Percentiles rank a stretch among this genome's conserved stretches.
These are phyloP conservation scores for Tylopilus intermedius DNA, from an alignment of 768 basidiomycete species.

Conservation along the genomic window DNA sequence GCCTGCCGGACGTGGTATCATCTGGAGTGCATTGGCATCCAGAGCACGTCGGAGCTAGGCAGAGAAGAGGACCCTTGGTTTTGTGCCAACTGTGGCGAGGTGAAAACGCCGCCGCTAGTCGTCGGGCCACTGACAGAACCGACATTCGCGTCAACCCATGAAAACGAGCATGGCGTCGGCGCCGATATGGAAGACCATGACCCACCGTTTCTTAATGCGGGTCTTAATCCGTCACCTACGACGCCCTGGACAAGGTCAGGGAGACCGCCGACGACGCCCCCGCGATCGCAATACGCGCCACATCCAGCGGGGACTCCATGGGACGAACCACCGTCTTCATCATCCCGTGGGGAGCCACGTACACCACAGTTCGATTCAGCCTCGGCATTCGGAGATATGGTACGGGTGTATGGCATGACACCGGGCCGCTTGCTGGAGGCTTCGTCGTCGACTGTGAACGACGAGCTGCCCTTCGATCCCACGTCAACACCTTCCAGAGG, in stretches of 20 bases:
- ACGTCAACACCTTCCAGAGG: slow-evolving; percentile 79
- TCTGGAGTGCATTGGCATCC: slow-evolving; percentile 72
- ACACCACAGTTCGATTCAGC: slow-evolving; percentile 44
- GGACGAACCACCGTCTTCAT: slow-evolving; percentile 38
- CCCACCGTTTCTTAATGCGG: slow-evolving; percentile 54
- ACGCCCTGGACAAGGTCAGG: slow-evolving; percentile 41
- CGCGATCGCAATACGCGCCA: slow-evolving; percentile 25
- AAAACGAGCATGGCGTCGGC: slow-evolving; percentile 24
- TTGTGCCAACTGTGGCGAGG: slow-evolving; percentile 51
- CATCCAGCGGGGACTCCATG: slow-evolving; percentile 39
- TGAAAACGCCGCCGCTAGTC: slow-evolving; percentile 38
- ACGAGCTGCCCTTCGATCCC: slow-evolving; percentile 68
- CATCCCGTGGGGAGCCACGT: slow-evolving; percentile 49
- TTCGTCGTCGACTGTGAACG: slow-evolving; percentile 24
- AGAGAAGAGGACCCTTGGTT: slow-evolving; percentile 80
- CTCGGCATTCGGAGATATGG: slow-evolving; percentile 32
- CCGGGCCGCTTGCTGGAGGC: slow-evolving; percentile 36
- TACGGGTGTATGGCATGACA: slow-evolving; percentile 36
- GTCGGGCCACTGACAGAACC: slow-evolving; percentile 43
- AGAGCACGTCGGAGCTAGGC: slow-evolving; percentile 57
- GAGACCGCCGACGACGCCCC: slow-evolving; percentile 46
- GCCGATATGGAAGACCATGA: slow-evolving; percentile 41
- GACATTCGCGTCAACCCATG: slow-evolving; percentile 65
- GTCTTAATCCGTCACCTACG: slow-evolving; percentile 51
- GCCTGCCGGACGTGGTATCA: slow-evolving; percentile 80